Evolutionary conservation across 2,329 filamentous ascomycete species (phyloP).

Genomic region (Sporothrix brunneoviolacea): DNA sequence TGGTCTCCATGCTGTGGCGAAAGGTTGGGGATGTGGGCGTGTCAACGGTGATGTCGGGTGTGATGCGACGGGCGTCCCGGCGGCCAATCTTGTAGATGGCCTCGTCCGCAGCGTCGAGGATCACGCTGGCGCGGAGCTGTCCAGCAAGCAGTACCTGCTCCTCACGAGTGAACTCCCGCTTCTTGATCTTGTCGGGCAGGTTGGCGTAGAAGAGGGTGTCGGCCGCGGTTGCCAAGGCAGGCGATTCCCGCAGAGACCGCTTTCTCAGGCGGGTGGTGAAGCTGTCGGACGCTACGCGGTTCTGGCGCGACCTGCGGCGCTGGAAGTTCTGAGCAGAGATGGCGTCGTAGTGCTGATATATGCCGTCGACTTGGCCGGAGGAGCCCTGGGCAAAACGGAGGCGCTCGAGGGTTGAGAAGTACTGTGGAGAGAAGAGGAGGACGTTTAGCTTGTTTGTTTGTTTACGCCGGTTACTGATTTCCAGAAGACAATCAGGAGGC

Average conservation of each 20-base stretch:
- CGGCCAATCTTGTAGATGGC: constrained; percentile 44
- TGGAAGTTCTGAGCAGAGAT: constrained; percentile 26
- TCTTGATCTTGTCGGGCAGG: constrained; percentile 66
- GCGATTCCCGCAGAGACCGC: constrained; percentile 26
- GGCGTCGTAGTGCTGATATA: constrained; percentile 32
- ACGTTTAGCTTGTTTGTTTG: constrained; percentile 16
- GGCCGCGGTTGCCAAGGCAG: constrained; percentile 27
- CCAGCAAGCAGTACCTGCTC: constrained; percentile 59
- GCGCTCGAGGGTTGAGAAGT: constrained; percentile 67
- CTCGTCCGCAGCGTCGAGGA: constrained; percentile 43
- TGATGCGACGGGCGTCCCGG: constrained; percentile 25
- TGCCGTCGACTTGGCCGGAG: constrained; percentile 27
- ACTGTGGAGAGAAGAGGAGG: constrained; percentile 37
- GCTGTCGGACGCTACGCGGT: constrained; percentile 26
- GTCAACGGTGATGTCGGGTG: constrained; percentile 23
- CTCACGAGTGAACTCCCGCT: constrained; percentile 62
- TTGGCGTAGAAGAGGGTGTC: constrained; percentile 63
- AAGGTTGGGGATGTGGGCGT: constrained; percentile 9
- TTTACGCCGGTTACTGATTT: too few relatives aligned
- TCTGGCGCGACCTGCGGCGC: constrained; percentile 25
- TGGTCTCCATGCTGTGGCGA: constrained; percentile 17
- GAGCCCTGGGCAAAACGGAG: constrained; percentile 54
- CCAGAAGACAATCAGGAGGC: too few relatives aligned
- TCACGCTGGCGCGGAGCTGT: constrained; percentile 35
- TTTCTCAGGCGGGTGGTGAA: constrained; percentile 25